phyloP scores from a whole-genome alignment of 2,329 filamentous ascomycete species.

The Didymella exigua region DNA sequence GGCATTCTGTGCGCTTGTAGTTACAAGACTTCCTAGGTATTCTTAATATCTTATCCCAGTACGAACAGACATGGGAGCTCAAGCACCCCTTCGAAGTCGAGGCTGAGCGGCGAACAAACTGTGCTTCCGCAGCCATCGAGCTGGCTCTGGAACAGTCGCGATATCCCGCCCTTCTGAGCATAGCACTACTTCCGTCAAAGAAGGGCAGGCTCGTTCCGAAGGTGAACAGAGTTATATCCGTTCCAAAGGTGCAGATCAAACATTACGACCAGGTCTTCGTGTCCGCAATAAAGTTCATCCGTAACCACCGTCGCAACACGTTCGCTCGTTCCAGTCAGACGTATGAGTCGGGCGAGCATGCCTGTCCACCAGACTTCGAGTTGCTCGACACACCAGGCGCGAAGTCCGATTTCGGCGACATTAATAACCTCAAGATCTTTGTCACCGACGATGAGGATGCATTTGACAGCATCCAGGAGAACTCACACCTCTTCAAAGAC shows the following conservation, averaged over 20 bases:
- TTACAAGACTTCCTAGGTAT: background rate
- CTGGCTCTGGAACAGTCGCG: background rate
- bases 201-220: background rate
- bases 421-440: slow-evolving; percentile 6
- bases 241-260: background rate
- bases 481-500: background rate
- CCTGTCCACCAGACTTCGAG: background rate
- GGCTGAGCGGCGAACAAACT: background rate
- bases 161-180: background rate
- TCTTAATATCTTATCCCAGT: background rate
- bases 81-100: background rate
- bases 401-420: background rate
- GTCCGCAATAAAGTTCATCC: background rate
- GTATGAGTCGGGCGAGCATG: background rate
- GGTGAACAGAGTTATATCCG: background rate
- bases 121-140: background rate
- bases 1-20: background rate
- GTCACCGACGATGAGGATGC: slow-evolving; percentile 4
- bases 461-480: background rate
- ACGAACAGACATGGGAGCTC: slow-evolving; percentile 1
- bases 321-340: background rate
- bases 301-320: background rate
- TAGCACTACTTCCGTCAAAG: background rate
- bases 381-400: slow-evolving; percentile 1
- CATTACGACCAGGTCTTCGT: background rate